These are phyloP conservation scores for Oleoguttula mirabilis DNA, from an alignment of 495 filamentous ascomycete species.

Conservation along the genomic window DNA sequence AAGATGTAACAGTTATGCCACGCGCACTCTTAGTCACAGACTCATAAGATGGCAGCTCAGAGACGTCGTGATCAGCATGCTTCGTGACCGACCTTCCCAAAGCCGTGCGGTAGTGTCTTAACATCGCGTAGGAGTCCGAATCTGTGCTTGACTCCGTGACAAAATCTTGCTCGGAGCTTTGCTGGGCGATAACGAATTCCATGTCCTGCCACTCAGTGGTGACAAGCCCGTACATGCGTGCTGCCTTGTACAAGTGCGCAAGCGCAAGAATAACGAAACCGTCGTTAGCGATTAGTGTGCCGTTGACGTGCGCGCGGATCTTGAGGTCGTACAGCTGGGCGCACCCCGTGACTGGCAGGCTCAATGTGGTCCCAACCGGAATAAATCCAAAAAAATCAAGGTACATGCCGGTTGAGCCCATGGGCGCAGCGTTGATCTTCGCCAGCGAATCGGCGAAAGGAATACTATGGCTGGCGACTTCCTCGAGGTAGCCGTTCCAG, in stretches of 20 bases:
- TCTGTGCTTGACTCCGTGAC: neutral
- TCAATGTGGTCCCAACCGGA: too few relatives aligned
- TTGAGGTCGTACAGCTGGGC: neutral
- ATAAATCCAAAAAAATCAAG: too few relatives aligned
- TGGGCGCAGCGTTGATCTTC: too few relatives aligned
- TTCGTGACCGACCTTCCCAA: neutral
- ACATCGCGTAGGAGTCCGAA: neutral
- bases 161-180: neutral
- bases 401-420: too few relatives aligned
- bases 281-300: neutral
- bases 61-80: neutral
- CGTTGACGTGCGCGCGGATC: neutral
- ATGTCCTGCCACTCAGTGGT: neutral
- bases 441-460: too few relatives aligned
- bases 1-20: neutral
- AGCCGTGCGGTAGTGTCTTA: neutral
- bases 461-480: too few relatives aligned
- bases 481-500: too few relatives aligned
- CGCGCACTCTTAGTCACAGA: neutral
- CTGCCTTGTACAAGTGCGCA: slow-evolving; percentile 1
- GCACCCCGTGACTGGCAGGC: neutral
- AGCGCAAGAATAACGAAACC: neutral
- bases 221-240: neutral
- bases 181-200: neutral
- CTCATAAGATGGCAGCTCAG: neutral